phyloP scores from a whole-genome alignment of 352 stramenopile species.

The Phytopythium helicoides region DNA sequence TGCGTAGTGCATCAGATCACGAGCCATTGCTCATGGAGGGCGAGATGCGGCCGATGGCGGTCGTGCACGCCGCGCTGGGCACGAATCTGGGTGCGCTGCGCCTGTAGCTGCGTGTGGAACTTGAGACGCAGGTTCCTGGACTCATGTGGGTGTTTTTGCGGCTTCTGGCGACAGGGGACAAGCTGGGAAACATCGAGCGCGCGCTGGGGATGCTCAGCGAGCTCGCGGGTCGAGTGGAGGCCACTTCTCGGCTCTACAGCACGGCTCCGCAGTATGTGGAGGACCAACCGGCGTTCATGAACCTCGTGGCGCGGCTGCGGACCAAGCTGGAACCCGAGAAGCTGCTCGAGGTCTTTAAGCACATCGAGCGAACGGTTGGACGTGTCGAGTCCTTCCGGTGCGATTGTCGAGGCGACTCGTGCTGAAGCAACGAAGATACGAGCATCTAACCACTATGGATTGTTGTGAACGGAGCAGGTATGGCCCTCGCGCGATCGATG shows the following conservation, averaged over 20 bases:
- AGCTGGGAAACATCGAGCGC: constrained; percentile 61
- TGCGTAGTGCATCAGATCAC: no score
- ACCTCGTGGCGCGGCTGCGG: constrained; percentile 88
- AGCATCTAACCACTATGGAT: no score
- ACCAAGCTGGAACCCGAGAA: constrained; percentile 75
- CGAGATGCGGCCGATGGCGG: background rate
- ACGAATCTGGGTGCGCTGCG: constrained; percentile 62
- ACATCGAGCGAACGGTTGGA: constrained; percentile 88
- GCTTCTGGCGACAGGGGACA: constrained; percentile 48
- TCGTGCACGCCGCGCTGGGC: constrained; percentile 63
- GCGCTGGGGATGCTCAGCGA: constrained; percentile 50
- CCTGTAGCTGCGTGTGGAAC: background rate
- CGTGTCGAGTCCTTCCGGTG: constrained; percentile 63
- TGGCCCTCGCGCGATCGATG: constrained; percentile 92
- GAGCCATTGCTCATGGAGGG: no score
- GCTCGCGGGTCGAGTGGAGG: constrained; percentile 45
- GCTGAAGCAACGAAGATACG: no score
- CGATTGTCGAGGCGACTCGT: no score
- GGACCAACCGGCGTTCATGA: constrained; percentile 95
- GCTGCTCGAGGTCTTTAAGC: constrained; percentile 86
- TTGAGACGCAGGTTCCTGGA: no score
- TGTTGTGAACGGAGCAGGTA: no score
- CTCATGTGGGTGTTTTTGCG: background rate
- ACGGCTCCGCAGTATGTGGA: constrained; percentile 94
- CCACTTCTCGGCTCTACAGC: constrained; percentile 92